Conservation (phyloP, 805 yeast species). For the Nakazawaea ishiwadae region DNA sequence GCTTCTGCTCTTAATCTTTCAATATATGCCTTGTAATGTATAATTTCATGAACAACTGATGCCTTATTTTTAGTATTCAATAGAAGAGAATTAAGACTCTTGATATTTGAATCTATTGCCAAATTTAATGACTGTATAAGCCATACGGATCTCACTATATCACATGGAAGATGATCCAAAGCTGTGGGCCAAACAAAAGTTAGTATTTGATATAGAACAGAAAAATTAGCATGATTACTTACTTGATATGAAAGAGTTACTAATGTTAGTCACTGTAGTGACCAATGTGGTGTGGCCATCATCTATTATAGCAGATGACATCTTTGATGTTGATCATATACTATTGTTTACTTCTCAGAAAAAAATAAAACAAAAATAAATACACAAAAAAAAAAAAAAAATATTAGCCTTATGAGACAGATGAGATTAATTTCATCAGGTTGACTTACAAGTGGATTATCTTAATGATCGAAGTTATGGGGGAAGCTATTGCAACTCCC, state of each 20-base stretch:
- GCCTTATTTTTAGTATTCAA: conserved; percentile 1
- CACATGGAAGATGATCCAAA: conserved; percentile 34
- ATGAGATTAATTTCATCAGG: too few relatives aligned
- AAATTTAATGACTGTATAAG: conserved; percentile 27
- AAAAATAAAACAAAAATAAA: too few relatives aligned
- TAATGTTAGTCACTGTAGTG: conserved; percentile 24
- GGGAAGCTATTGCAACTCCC: too few relatives aligned
- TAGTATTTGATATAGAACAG: neutral
- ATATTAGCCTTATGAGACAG: too few relatives aligned
- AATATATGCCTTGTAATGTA: conserved; percentile 13
- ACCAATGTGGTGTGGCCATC: conserved; percentile 14
- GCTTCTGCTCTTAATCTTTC: conserved; percentile 16
- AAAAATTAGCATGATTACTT: neutral
- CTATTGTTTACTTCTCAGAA: too few relatives aligned
- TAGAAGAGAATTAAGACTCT: conserved; percentile 8
- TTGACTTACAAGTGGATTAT: too few relatives aligned
- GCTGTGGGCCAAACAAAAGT: conserved; percentile 9
- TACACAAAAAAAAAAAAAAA: too few relatives aligned
- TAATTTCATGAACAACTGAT: conserved; percentile 7
- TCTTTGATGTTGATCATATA: neutral
- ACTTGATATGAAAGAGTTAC: conserved; percentile 30
- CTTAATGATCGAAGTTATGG: too few relatives aligned
- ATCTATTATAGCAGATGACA: neutral
- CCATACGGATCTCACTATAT: conserved; percentile 32
- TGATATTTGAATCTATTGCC: conserved; percentile 17